These are phyloP conservation scores for Cladosporium sp. DNA, from an alignment of 2,329 filamentous ascomycete species.

Conservation along the genomic window DNA sequence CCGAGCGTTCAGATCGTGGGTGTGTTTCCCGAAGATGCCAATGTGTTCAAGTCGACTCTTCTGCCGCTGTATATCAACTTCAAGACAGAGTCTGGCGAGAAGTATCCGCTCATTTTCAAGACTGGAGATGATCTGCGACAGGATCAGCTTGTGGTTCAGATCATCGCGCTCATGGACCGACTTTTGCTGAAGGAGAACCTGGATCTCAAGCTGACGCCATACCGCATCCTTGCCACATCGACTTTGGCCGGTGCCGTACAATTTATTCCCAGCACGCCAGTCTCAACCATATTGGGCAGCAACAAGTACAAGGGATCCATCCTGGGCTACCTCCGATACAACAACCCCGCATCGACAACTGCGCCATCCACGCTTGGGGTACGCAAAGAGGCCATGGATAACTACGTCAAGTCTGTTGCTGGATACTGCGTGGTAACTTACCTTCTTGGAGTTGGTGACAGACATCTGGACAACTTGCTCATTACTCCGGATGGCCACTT, in stretches of 20 bases:
- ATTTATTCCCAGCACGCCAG: conserved; percentile 77
- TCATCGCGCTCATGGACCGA: conserved; percentile 97
- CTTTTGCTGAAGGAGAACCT: conserved; percentile 94
- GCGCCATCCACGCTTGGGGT: conserved; percentile 72
- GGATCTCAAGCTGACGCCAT: conserved; percentile 90
- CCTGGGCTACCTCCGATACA: conserved; percentile 79
- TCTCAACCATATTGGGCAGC: conserved; percentile 70
- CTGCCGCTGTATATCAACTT: conserved; percentile 90
- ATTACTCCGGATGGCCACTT: conserved; percentile 89
- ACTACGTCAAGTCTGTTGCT: conserved; percentile 91
- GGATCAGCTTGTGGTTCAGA: conserved; percentile 95
- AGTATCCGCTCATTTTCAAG: conserved; percentile 95
- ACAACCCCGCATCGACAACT: conserved; percentile 87
- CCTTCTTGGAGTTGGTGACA: conserved; percentile 91
- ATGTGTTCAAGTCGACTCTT: conserved; percentile 93
- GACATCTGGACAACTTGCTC: conserved; percentile 92
- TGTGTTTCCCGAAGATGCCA: conserved; percentile 78
- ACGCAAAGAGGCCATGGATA: conserved; percentile 89
- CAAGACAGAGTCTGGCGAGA: conserved; percentile 72
- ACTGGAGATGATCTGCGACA: conserved; percentile 94
- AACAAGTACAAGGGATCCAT: conserved; percentile 77
- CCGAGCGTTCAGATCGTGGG: conserved; percentile 78
- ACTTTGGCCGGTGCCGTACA: conserved; percentile 88
- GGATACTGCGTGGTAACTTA: conserved; percentile 99
- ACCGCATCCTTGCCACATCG: conserved; percentile 92